Percentiles rank a stretch among this genome's conserved stretches.
These are phyloP conservation scores for Isoetes taiwanensis DNA, from an alignment of 75 land plant species.

Conservation along the genomic window DNA sequence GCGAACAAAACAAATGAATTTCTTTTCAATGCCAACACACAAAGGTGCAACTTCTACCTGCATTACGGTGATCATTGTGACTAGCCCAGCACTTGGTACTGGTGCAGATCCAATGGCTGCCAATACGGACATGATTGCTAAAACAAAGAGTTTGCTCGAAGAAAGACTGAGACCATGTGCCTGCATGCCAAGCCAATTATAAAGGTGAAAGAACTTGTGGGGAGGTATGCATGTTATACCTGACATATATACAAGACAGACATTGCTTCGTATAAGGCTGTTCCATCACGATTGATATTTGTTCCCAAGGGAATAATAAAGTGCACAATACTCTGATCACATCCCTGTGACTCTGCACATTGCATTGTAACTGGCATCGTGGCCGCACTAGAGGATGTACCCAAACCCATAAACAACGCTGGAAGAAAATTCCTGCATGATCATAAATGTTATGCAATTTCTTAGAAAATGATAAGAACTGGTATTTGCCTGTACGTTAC, in stretches of 20 bases:
- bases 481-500: too few species aligned
- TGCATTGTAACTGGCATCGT: constrained; percentile 32
- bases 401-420: constrained; percentile 19
- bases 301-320: constrained; percentile 30
- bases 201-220: too few species aligned
- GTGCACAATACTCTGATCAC: constrained; percentile 21
- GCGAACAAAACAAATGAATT: background rate
- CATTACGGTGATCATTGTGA: constrained; percentile 23
- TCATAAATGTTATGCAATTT: too few species aligned
- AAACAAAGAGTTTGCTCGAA: constrained; percentile 14
- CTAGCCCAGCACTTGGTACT: constrained; percentile 22
- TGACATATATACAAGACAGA: constrained; percentile 27
- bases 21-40: too few species aligned
- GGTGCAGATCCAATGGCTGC: constrained; percentile 30
- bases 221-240: constrained; percentile 6
- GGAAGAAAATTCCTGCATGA: constrained; percentile 23
- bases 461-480: too few species aligned
- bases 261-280: constrained; percentile 30
- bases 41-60: too few species aligned
- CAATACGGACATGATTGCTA: constrained; percentile 19
- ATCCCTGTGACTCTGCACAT: constrained; percentile 22
- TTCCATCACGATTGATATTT: constrained; percentile 29
- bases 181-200: too few species aligned
- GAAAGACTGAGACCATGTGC: constrained; percentile 23
- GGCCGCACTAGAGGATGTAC: constrained; percentile 30